These are phyloP conservation scores for Pseudogymnoascus sp. DNA, from an alignment of 2,329 filamentous ascomycete genomes.

Conservation along the genomic window DNA sequence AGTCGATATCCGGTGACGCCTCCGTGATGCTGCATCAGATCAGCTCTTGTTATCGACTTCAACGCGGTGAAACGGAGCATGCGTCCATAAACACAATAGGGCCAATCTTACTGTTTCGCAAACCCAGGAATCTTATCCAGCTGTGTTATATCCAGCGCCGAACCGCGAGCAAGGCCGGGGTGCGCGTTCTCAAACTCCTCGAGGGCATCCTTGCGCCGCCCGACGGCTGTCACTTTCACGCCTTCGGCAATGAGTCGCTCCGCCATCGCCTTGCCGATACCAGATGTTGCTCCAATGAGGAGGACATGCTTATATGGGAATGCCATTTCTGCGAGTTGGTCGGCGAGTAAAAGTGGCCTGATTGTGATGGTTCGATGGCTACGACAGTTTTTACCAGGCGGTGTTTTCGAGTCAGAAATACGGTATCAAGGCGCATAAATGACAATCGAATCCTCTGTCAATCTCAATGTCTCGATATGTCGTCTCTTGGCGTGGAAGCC, in stretches of 20 bases:
- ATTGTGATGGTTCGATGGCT: background rate
- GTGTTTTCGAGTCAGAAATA: background rate
- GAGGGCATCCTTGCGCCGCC: conserved; percentile 47
- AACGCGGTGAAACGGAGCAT: background rate
- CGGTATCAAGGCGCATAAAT: background rate
- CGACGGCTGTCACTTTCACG: conserved; percentile 47
- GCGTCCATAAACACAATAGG: background rate
- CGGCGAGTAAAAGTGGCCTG: background rate
- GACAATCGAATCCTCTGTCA: background rate
- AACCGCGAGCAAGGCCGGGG: background rate
- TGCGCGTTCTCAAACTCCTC: conserved; percentile 42
- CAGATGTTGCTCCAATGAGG: conserved; percentile 48
- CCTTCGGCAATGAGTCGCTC: conserved; percentile 41
- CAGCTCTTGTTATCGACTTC: background rate
- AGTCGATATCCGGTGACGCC: conserved; percentile 46
- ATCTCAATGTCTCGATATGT: background rate
- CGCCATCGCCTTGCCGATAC: conserved; percentile 45
- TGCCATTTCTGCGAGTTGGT: conserved; percentile 34
- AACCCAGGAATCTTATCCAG: conserved; percentile 38
- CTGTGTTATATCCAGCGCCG: conserved; percentile 42
- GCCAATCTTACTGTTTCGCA: conserved; percentile 24
- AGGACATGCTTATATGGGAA: conserved; percentile 52
- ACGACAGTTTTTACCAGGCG: background rate
- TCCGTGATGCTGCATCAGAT: conserved; percentile 25
- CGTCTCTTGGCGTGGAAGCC: background rate